Evolutionary conservation across 2,329 filamentous ascomycete species (phyloP), one percentile per base, ranked within the genome.

Genomic region (Xylariaceae sp.): DNA sequence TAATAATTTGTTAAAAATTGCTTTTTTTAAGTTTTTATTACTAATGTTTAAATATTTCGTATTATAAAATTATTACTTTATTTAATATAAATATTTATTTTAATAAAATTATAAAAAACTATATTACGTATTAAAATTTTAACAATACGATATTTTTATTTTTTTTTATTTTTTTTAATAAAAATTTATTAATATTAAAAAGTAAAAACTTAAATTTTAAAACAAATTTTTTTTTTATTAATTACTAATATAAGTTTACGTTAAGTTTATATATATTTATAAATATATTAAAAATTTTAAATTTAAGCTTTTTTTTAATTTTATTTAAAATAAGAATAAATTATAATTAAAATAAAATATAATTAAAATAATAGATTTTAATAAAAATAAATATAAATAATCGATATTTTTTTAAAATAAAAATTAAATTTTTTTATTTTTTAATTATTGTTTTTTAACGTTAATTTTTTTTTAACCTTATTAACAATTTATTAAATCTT

Each of bases 291-390:
- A 38, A 38, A 38, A 4, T 10, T 10, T 14, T 14, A 38, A 38
- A 38, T 38, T 14, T 38, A 10, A 38, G 34, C 34, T 10, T 5
- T 38, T 38, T 38, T 38, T 38, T 38, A 38, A 38, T 38, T 14
- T 38, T 38, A 14, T 14, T 5, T 38, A 16, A 14, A 38, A 38
- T 38, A 38, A 38, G 10, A 5, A 28, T 28, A 5, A 28, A 28
- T 7, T 28, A 28, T 28, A 28, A 28, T 5, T 28, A 28, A 28
- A 28, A 28, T 40, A 40, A 14, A 48, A 39, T 47, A 10, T 13
- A 48, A 49, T 28, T 41, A 38, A 18, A 40, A 16, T 47, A 28
- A 41, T 48, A 22, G 17, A 41, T 18, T 22, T 48, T 51, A 49
- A 51, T 28, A 28, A 28, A 28, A 7, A 28, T 28, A 28, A 7